Evolutionary conservation across 73 alveolate genomes (phyloP), one percentile per base, ranked within the genome.

Genomic region (Paramecium caudatum): DNA sequence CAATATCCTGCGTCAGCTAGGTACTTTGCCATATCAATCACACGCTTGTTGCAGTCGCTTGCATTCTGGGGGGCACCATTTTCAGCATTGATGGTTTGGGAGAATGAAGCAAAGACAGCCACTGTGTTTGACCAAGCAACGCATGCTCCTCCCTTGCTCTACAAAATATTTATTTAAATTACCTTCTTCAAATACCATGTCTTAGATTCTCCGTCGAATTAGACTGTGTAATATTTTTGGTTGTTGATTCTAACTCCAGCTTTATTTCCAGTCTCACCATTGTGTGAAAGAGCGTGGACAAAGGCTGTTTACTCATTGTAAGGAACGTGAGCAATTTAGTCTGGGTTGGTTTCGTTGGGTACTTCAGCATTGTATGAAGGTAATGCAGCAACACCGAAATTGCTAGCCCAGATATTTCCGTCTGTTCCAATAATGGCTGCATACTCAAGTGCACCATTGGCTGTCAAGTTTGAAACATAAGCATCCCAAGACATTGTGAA

Each of bases 181-280:
- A 74, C 88, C 45, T 74, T 74, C 88, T 74, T 74, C 55, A 74
- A 74, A 25, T 41, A 74, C 88, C 88, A 74, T 10, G 88, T 3
- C 43, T 45, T 45, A 15, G 43, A 30, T 5, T 74, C 88, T 19
- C 30, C 46, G 19, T 74, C 88, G 10, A 74, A 74, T 41, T 39
- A 17, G 1, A 74, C 69, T 19, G 88, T 36, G 55, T 74, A 74
- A 74, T 74, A 74, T n/a, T 74, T 74, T 37, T 74, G 17, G 10
- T 74, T 37, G 47, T 74, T 74, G 45, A 74, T 3, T 74, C 88
- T 74, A 23, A 74, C 12, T 41, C 88, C 88, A 17, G 88, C 88
- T 41, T 8, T 9, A 74, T 74, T 30, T 12, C 55, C 47, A 15
- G 88, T 8, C 9, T 12, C 27, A 21, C 88, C 88, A 16, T 41